Conservation (phyloP, 2,329 filamentous ascomycete genomes). For the Pezicula neosporulosa region DNA sequence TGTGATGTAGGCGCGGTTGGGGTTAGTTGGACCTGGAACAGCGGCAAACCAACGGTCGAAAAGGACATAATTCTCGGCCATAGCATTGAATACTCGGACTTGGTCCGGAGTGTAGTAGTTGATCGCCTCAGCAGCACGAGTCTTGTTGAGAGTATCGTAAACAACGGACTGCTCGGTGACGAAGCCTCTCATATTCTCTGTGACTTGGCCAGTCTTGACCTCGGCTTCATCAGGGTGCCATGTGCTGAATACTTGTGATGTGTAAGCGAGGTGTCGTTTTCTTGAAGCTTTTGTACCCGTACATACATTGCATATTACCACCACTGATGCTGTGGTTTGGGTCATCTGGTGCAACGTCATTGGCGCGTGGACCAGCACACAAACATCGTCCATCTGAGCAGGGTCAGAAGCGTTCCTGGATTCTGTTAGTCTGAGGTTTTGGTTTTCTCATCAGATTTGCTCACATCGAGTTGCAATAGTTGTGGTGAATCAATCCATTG, state of each 20-base stretch:
- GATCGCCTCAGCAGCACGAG: slow-evolving; percentile 37
- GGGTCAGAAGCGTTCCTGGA: slow-evolving; percentile 24
- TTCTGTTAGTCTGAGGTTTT: slow-evolving; percentile 2
- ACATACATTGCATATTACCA: slow-evolving; percentile 34
- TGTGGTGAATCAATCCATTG: slow-evolving; percentile 30
- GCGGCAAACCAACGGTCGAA: slow-evolving; percentile 41
- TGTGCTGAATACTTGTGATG: slow-evolving; percentile 29
- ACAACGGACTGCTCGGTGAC: slow-evolving; percentile 37
- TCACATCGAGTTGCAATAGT: slow-evolving; percentile 38
- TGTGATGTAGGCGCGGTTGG: slow-evolving; percentile 28
- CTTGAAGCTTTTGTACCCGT: background rate
- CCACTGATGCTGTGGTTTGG: slow-evolving; percentile 40
- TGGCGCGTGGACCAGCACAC: slow-evolving; percentile 33
- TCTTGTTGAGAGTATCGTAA: slow-evolving; percentile 31
- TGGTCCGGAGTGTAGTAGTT: slow-evolving; percentile 39
- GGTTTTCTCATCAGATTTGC: slow-evolving; percentile 3
- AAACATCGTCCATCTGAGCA: slow-evolving; percentile 26
- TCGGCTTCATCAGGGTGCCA: slow-evolving; percentile 30
- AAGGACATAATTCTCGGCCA: slow-evolving; percentile 40
- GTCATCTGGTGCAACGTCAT: slow-evolving; percentile 37
- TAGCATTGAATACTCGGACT: slow-evolving; percentile 35
- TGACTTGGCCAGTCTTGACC: slow-evolving; percentile 12
- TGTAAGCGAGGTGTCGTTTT: slow-evolving; percentile 4
- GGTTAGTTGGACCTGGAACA: slow-evolving; percentile 36
- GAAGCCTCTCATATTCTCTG: slow-evolving; percentile 35